Percentiles rank a stretch among this genome's conserved stretches.
phyloP scores from a whole-genome alignment of 2,329 filamentous ascomycete genomes.

The Hawksworthiomyces lignivorus region DNA sequence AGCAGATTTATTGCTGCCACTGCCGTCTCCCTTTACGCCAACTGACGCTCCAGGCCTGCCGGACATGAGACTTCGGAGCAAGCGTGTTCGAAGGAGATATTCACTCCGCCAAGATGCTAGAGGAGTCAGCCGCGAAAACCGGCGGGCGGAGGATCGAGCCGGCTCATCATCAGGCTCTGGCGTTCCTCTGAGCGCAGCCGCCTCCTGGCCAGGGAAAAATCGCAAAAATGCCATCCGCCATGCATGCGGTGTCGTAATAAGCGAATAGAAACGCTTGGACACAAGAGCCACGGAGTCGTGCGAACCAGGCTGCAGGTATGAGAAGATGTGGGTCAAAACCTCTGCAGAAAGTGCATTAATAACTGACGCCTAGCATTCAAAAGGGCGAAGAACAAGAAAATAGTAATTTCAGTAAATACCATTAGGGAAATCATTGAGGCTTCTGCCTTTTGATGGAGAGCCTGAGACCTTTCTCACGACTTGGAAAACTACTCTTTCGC shows the following conservation, averaged over 20 bases:
- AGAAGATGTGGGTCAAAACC: conserved; percentile 83
- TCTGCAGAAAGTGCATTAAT: conserved; percentile 48
- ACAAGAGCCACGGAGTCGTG: conserved; percentile 77
- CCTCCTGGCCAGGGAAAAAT: conserved; percentile 72
- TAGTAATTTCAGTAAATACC: too few species aligned
- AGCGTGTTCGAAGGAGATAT: conserved; percentile 79
- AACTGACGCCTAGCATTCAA: too few species aligned
- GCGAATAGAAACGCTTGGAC: conserved; percentile 74
- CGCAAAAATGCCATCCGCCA: conserved; percentile 91
- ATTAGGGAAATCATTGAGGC: conserved; percentile 64
- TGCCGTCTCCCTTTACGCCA: conserved; percentile 35
- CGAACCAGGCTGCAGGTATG: conserved; percentile 79
- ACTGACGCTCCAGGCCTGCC: conserved; percentile 60
- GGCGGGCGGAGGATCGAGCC: conserved; percentile 57
- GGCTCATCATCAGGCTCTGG: conserved; percentile 30
- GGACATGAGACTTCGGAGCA: conserved; percentile 71
- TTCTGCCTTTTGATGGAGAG: conserved; percentile 31
- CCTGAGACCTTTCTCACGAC: conserved; percentile 26
- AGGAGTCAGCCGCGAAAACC: conserved; percentile 74
- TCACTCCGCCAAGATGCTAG: conserved; percentile 94
- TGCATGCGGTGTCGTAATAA: conserved; percentile 86
- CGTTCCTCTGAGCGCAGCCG: background rate
- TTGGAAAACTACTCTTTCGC: conserved; percentile 46
- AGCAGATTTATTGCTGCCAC: conserved; percentile 26
- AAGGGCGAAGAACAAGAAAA: conserved; percentile 1